Evolutionary conservation across 2,329 filamentous ascomycete genomes (phyloP), one percentile per base, ranked within the genome.

Genomic region (Raffaelea arxii): DNA sequence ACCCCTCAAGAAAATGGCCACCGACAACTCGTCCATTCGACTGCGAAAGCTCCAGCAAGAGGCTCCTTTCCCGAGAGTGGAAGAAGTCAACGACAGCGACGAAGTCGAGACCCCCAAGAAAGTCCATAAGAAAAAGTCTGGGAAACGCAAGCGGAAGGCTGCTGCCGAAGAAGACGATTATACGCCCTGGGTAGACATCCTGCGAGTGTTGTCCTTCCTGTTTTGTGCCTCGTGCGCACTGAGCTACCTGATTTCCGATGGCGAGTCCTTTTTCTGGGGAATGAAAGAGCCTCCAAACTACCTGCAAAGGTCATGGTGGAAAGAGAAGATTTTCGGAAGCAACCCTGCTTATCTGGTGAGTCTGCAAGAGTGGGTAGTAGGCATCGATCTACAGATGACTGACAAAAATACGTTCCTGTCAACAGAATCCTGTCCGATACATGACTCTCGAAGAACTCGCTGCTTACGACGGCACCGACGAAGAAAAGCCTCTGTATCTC

Each of bases 401-500:
- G n/a, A n/a, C n/a, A n/a, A n/a, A n/a, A n/a, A n/a, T n/a, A n/a
- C n/a, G n/a, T n/a, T n/a, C n/a, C n/a, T n/a, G n/a, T n/a, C n/a
- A n/a, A n/a, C n/a, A 52, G 46, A 54, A 80, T 74, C 59, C 63
- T 2, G 85, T 87, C 14, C 52, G 86, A 43, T 69, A 75, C 60
- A 74, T 97, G 35, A 95, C 88, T 1, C 83, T 85, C 47, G 70
- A 72, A 19, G 74, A 96, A 62, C 81, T 98, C 42, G 63, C 75
- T 40, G 62, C 69, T 43, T 94, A 85, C 72, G 82, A 94, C 66
- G 94, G 92, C 67, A 75, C 69, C 48, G 81, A 95, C 64, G 70
- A 80, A 10, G 63, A 66, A 7, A 80, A 84, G 49, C 92, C 92
- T 6, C 79, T 97, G 62, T 94, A 95, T 69, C 77, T 98, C 47